These are phyloP conservation scores for Clitopilus hobsonii DNA, from an alignment of 768 basidiomycete species.

Conservation along the genomic window DNA sequence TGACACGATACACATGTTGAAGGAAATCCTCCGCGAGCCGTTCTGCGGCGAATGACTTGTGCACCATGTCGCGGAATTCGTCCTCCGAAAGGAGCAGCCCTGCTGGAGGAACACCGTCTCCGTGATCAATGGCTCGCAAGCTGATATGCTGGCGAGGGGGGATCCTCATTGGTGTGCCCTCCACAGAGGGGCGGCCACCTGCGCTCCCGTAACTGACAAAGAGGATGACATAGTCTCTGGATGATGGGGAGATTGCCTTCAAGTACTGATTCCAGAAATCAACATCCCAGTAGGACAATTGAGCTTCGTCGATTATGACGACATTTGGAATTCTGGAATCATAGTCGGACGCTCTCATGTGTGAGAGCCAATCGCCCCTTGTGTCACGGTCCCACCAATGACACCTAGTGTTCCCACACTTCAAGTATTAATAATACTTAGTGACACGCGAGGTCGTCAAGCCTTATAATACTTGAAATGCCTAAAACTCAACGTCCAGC, in stretches of 20 bases:
- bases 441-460: too few relatives aligned
- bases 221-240: neutral
- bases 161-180: neutral
- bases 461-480: too few relatives aligned
- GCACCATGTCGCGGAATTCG: neutral
- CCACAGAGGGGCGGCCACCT: neutral
- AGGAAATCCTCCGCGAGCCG: constrained; percentile 1
- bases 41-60: neutral
- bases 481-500: too few relatives aligned
- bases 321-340: neutral
- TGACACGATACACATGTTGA: neutral
- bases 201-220: constrained; percentile 4
- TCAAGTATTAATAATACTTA: too few relatives aligned
- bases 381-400: too few relatives aligned
- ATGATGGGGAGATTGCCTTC: neutral
- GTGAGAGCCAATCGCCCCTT: neutral
- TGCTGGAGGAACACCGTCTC: neutral
- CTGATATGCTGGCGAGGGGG: neutral
- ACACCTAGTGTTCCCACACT: too few relatives aligned
- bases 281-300: constrained; percentile 1
- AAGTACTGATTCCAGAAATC: neutral
- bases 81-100: constrained; percentile 3
- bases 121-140: neutral
- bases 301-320: constrained; percentile 2
- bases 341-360: neutral